Conservation (phyloP, 768 basidiomycete species). For the Lactarius quietus region DNA sequence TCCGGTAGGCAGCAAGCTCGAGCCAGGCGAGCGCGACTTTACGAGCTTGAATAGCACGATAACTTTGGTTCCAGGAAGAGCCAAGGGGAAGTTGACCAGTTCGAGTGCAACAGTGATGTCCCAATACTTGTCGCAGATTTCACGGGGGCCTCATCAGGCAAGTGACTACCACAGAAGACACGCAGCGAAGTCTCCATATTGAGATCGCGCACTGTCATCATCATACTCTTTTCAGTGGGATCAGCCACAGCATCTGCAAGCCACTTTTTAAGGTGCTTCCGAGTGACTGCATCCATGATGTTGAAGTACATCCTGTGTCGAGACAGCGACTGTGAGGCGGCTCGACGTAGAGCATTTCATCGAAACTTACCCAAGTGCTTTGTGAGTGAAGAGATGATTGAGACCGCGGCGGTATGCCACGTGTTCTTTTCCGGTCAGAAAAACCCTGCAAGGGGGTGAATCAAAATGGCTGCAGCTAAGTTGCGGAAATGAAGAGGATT, state of each 20-base stretch:
- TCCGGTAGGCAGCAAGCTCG: conserved; percentile 68
- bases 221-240: conserved; percentile 55
- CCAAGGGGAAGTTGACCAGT: conserved; percentile 97
- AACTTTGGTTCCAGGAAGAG: conserved; percentile 97
- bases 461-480: background rate
- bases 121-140: conserved; percentile 96
- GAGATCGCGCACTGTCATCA: conserved; percentile 88
- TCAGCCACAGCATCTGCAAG: conserved; percentile 51
- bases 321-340: background rate
- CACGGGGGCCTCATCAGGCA: conserved; percentile 71
- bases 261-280: conserved; percentile 75
- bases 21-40: conserved; percentile 82
- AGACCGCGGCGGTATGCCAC: conserved; percentile 90
- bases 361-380: conserved; percentile 73
- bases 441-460: conserved; percentile 65
- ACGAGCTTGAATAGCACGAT: conserved; percentile 86
- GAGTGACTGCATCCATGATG: conserved; percentile 80
- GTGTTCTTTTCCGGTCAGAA: conserved; percentile 89
- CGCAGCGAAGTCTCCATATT: conserved; percentile 98
- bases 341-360: background rate
- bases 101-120: conserved; percentile 91
- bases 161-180: conserved; percentile 92
- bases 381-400: conserved; percentile 90
- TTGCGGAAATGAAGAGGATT: conserved; percentile 3
- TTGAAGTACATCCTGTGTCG: conserved; percentile 69